Percentiles rank a stretch among this genome's conserved stretches.
Evolutionary conservation across 2,329 filamentous ascomycete species (phyloP).

Genomic region (Pseudovirgaria hyperparasitica): DNA sequence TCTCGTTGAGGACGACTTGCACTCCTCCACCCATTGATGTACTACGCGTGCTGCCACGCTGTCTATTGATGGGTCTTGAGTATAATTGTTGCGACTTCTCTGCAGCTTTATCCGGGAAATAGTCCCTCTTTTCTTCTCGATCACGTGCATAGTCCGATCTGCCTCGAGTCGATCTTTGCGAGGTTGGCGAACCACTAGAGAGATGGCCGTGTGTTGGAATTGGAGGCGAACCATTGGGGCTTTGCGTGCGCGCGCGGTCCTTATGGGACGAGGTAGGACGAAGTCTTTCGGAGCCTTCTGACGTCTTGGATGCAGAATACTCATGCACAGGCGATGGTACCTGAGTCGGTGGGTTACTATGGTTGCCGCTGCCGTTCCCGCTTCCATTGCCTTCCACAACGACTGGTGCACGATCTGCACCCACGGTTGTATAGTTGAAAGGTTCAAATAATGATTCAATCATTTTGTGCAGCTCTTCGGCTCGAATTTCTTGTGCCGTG

Average conservation of each 20-base stretch:
- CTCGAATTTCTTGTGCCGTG: conserved; percentile 84
- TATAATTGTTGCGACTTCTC: conserved; percentile 19
- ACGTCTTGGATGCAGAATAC: conserved; percentile 15
- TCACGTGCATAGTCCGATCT: too few species aligned
- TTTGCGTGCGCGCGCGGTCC: conserved; percentile 31
- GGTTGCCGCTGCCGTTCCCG: conserved; percentile 8
- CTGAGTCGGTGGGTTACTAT: conserved; percentile 19
- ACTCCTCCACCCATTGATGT: conserved; percentile 72
- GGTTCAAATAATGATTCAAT: conserved; percentile 90
- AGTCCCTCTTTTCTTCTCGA: conserved; percentile 22
- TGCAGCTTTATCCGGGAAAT: conserved; percentile 19
- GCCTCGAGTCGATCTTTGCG: conserved; percentile 11
- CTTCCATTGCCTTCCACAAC: conserved; percentile 18
- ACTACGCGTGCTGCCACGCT: conserved; percentile 53
- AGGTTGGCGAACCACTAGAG: conserved; percentile 16
- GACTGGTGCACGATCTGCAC: conserved; percentile 50
- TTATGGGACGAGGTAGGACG: conserved; percentile 22
- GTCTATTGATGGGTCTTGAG: conserved; percentile 29
- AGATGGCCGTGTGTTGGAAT: conserved; percentile 15
- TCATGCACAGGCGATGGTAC: conserved; percentile 20
- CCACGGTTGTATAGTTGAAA: conserved; percentile 84
- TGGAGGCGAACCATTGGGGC: conserved; percentile 35
- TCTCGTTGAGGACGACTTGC: conserved; percentile 80
- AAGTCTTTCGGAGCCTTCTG: conserved; percentile 25
- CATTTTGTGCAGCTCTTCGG: conserved; percentile 86